Evolutionary conservation across 371 early-diverging fungal species (phyloP), one percentile per base, ranked within the genome.

Genomic region (Thermomucor indicae-seudaticae): DNA sequence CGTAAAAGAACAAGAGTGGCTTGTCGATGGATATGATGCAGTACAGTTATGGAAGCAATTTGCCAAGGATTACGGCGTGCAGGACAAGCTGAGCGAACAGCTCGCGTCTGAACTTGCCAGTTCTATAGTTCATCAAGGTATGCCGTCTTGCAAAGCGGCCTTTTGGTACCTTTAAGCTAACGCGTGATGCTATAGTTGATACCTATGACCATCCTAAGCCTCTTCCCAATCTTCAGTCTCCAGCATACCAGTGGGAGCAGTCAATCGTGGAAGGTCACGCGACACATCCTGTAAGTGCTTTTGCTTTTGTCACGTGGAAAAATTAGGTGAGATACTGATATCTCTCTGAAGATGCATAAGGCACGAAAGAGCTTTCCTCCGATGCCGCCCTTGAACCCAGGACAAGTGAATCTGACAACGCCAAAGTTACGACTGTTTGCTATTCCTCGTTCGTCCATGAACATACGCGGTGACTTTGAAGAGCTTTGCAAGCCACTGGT

Each of bases 251-350:
- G 43, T 89, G 89, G 89, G 89, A 89, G 51, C 85, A 85, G 57
- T 67, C 77, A 32, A 72, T 89, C 19, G 60, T 86, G 10, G 89
- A 89, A 55, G 89, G 89, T 11, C 89, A 89, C 49, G 83, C 86
- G n/a, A 85, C 85, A 0, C 89, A 89, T 55, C 89, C 89, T 8
- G 82, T 82, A 78, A 72, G 70, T 62, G 7, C 29, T 11, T 17
- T 17, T 48, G 27, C 2, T 6, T 47, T 25, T 31, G 16, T 16
- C 20, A 16, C 12, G 23, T 29, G n/a, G 34, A 32, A 43, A 28
- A 29, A 28, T 34, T 46, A 47, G 34, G 6, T n/a, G 10, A 31
- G 20, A 25, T 32, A 14, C 20, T 11, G 16, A 20, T 45, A 51
- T 55, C 30, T 24, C 16, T 43, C 7, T 20, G 28, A 34, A 75